phyloP scores from a whole-genome alignment of 139 green algal species.

The Micractinium sp. region DNA sequence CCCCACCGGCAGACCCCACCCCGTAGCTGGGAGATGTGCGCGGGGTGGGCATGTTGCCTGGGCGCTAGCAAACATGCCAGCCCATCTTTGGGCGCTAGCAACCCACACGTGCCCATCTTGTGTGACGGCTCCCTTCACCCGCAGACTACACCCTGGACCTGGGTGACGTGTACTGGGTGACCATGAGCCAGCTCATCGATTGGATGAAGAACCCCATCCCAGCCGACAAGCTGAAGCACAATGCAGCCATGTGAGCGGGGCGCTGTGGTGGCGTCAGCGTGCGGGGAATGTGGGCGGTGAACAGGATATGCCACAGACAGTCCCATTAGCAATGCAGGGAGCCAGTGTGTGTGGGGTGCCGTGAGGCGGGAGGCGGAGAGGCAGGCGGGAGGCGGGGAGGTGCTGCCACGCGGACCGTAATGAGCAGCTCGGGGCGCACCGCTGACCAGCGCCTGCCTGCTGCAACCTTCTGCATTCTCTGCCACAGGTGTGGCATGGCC shows the following conservation, averaged over 20 bases:
- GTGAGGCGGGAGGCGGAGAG: too few relatives aligned
- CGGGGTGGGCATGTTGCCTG: not conserved
- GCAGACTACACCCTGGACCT: conserved; percentile 13
- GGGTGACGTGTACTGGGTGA: conserved; percentile 45
- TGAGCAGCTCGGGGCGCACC: too few relatives aligned
- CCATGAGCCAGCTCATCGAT: conserved; percentile 39
- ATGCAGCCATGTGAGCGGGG: conserved; percentile 1
- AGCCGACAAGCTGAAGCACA: conserved; percentile 21
- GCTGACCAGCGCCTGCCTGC: too few relatives aligned
- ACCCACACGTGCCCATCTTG: too few relatives aligned
- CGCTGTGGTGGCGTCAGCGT: too few relatives aligned
- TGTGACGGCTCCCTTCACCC: too few relatives aligned
- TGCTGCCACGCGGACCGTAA: too few relatives aligned
- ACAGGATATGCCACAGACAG: too few relatives aligned
- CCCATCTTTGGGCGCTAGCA: too few relatives aligned
- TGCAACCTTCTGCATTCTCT: not conserved
- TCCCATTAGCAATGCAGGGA: not conserved
- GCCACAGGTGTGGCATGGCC: not conserved
- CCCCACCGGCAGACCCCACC: too few relatives aligned
- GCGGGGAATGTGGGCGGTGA: not conserved
- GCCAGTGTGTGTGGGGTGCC: not conserved
- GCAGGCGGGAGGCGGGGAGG: too few relatives aligned
- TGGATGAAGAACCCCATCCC: conserved; percentile 47
- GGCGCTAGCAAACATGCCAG: not conserved
- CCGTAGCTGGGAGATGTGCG: too few relatives aligned